Percentiles rank a stretch among this genome's conserved stretches.
Evolutionary conservation across 2,329 filamentous ascomycete genomes (phyloP).

Genomic region (Lachnellula subtilissima): DNA sequence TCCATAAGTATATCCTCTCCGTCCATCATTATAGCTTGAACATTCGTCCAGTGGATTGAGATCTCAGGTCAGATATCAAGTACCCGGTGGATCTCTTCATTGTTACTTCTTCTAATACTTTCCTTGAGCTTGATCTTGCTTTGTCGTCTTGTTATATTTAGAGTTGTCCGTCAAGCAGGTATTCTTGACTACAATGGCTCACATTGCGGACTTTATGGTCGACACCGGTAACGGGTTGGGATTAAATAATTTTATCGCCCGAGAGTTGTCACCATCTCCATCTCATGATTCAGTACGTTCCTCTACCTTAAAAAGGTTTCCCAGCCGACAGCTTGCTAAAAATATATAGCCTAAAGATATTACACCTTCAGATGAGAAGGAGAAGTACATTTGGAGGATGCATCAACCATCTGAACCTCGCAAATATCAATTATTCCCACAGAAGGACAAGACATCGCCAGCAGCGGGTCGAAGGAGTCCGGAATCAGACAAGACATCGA

Average conservation of each 20-base stretch:
- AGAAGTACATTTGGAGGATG: constrained; percentile 57
- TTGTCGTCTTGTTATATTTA: constrained; percentile 8
- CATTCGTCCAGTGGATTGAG: constrained; percentile 15
- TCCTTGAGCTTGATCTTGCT: constrained; percentile 3
- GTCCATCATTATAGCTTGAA: constrained; percentile 6
- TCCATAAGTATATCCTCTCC: constrained; percentile 20
- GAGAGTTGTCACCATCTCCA: constrained; percentile 42
- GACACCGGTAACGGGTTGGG: constrained; percentile 32
- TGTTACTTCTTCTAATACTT: constrained; percentile 5
- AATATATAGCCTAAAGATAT: constrained; percentile 20
- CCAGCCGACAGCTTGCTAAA: constrained; percentile 8
- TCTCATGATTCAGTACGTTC: constrained; percentile 30
- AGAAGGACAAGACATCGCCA: constrained; percentile 37
- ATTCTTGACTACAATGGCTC: constrained; percentile 45
- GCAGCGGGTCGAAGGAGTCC: constrained; percentile 40
- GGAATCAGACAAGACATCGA: constrained; percentile 41
- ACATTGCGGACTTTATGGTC: constrained; percentile 57
- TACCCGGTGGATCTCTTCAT: constrained; percentile 14
- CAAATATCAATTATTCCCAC: constrained; percentile 60
- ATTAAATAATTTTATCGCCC: constrained; percentile 47
- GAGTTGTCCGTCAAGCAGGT: constrained; percentile 16
- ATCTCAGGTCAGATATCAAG: constrained; percentile 5
- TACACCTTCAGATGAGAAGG: constrained; percentile 29
- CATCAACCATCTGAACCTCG: constrained; percentile 46
- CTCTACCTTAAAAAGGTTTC: not conserved